Evolutionary conservation across 495 filamentous ascomycete genomes (phyloP).

Genomic region (Jackrogersella multiformis): DNA sequence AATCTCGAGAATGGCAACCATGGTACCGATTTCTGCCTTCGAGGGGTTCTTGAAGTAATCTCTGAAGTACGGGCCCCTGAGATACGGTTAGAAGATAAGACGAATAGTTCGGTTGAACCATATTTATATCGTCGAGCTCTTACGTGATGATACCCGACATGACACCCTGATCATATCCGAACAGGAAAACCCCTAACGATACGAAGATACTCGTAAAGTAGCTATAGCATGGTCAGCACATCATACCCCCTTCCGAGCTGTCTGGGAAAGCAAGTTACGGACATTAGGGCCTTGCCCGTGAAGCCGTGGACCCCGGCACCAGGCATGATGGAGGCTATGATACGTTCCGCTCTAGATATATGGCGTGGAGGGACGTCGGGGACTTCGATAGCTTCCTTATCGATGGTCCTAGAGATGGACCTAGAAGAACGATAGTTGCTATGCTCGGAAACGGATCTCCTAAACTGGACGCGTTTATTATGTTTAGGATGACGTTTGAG

Average conservation of each 20-base stretch:
- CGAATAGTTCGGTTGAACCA: constrained; percentile 6
- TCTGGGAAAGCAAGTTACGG: constrained; percentile 49
- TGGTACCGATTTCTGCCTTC: constrained; percentile 85
- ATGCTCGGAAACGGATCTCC: constrained; percentile 48
- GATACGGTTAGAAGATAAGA: constrained; percentile 35
- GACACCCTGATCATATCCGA: constrained; percentile 98
- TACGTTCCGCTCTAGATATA: constrained; percentile 70
- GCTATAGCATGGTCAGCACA: constrained; percentile 61
- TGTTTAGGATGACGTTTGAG: constrained; percentile 53
- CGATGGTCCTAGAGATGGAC: constrained; percentile 57
- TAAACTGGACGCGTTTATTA: constrained; percentile 62
- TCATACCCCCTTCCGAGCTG: neutral
- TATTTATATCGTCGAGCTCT: constrained; percentile 11
- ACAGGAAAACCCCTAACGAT: constrained; percentile 95
- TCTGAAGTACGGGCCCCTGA: constrained; percentile 83
- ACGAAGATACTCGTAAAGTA: constrained; percentile 99
- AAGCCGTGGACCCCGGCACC: constrained; percentile 85
- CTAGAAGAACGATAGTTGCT: constrained; percentile 35
- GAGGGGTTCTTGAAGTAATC: constrained; percentile 92
- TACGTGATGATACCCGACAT: constrained; percentile 97
- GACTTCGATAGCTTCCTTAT: constrained; percentile 85
- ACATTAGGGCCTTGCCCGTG: constrained; percentile 95
- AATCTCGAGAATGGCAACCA: constrained; percentile 95
- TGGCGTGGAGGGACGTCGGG: constrained; percentile 71
- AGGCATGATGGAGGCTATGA: constrained; percentile 85